Percentiles rank a stretch among this genome's conserved stretches.
These are phyloP conservation scores for Ilyonectria robusta DNA, from an alignment of 2,329 filamentous ascomycete genomes.

Conservation along the genomic window DNA sequence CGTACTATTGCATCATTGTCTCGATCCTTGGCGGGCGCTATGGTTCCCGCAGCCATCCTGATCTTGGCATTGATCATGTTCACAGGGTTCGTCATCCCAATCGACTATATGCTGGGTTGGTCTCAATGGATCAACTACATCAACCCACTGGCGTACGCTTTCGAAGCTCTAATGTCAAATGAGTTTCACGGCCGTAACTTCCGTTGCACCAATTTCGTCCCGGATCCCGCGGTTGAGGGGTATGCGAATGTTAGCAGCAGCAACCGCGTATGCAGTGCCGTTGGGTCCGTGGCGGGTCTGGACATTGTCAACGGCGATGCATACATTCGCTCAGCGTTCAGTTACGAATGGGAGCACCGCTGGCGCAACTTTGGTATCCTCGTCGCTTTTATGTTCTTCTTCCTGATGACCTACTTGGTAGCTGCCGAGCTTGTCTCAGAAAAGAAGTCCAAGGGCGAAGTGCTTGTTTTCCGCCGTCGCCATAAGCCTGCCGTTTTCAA, in stretches of 20 bases:
- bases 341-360: slow-evolving; percentile 62
- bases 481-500: slow-evolving; percentile 18
- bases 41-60: too few species aligned
- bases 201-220: too few species aligned
- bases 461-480: slow-evolving; percentile 70
- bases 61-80: too few species aligned
- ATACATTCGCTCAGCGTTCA: slow-evolving; percentile 59
- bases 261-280: slow-evolving; percentile 61
- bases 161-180: too few species aligned
- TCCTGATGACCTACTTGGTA: slow-evolving; percentile 63
- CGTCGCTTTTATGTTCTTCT: slow-evolving; percentile 63
- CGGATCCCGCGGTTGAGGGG: slow-evolving; percentile 26
- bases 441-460: slow-evolving; percentile 72
- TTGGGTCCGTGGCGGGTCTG: slow-evolving; percentile 62
- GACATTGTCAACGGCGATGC: slow-evolving; percentile 61
- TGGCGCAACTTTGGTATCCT: slow-evolving; percentile 72
- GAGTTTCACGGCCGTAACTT: too few species aligned
- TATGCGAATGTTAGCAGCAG: slow-evolving; percentile 44
- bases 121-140: too few species aligned
- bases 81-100: too few species aligned
- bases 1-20: too few species aligned
- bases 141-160: too few species aligned
- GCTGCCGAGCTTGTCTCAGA: slow-evolving; percentile 63
- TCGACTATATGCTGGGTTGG: too few species aligned
- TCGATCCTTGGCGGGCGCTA: too few species aligned